Evolutionary conservation across 257 asterid species (phyloP), one percentile per base, ranked within the genome.

Genomic region (Solanum appendiculatum): DNA sequence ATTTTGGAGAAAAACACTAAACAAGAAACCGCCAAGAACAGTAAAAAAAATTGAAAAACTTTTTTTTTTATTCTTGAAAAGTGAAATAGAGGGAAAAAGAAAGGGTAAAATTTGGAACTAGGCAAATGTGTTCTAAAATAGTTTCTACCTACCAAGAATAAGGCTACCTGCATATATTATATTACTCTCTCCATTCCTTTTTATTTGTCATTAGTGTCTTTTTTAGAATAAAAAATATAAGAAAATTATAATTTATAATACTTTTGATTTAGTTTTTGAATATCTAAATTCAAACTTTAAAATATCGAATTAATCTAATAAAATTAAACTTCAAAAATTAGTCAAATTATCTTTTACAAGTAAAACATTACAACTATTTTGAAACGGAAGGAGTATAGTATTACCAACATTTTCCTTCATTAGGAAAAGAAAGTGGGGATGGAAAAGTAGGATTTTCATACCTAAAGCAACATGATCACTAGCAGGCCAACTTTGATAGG

Each of bases 391-490:
- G 18, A 68, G 9, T 88, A 85, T 78, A n/a, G n/a, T n/a, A n/a
- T n/a, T n/a, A 84, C 87, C 81, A 44, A 63, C 27, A 69, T 80
- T 60, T 34, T 40, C 82, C 83, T 74, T 85, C 46, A 75, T 88
- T 86, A 39, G 72, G 80, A 44, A 20, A 64, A 40, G 29, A 54
- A 86, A 82, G 85, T 40, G 69, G 73, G 56, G 75, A 87, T 13
- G 77, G 40, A 9, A 84, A 84, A 54, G 39, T 84, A 73, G 85
- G 86, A 16, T 90, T 90, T 91, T 73, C 74, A 46, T 51, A 87
- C 93, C 91, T 83, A 90, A 90, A 88, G 94, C 93, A 92, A 89
- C 90, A 89, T 33, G 78, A 70, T 88, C 90, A 91, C 90, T 87
- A 80, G 77, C 75, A 80, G 81, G 87, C 95, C 93, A 92, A 90